These are phyloP conservation scores for Friedmanniomyces endolithicus DNA, from an alignment of 495 filamentous ascomycete genomes.

Conservation along the genomic window DNA sequence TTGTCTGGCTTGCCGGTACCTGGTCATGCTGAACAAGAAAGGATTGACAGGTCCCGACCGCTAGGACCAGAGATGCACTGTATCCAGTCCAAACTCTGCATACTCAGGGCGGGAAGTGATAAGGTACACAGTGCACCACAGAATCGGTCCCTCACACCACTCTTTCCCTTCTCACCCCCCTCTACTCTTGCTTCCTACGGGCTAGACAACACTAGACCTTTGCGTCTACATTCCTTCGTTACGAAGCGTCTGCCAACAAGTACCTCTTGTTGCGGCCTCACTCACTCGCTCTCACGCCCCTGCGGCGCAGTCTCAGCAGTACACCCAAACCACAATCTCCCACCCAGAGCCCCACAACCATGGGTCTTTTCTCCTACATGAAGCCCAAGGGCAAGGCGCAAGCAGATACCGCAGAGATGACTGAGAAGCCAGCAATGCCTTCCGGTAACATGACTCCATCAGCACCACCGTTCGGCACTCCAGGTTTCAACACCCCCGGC, in stretches of 20 bases:
- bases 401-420: neutral
- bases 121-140: neutral
- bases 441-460: neutral
- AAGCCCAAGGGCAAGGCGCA: constrained; percentile 9
- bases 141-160: neutral
- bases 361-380: constrained; percentile 12
- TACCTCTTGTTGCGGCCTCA: neutral
- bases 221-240: constrained; percentile 5
- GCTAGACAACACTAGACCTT: neutral
- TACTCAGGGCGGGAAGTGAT: neutral
- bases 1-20: neutral
- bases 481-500: neutral
- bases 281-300: neutral
- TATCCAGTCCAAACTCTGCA: neutral
- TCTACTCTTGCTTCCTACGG: neutral
- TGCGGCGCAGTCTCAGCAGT: neutral
- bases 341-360: neutral
- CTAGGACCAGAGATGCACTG: neutral
- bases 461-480: constrained; percentile 1
- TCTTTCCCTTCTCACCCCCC: neutral
- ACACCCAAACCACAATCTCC: neutral
- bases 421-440: constrained; percentile 1
- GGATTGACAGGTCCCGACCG: neutral
- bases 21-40: neutral
- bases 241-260: neutral